Percentiles rank a stretch among this genome's conserved stretches.
Evolutionary conservation across 2,329 filamentous ascomycete species (phyloP).

Genomic region (Calonectria pauciramosa): DNA sequence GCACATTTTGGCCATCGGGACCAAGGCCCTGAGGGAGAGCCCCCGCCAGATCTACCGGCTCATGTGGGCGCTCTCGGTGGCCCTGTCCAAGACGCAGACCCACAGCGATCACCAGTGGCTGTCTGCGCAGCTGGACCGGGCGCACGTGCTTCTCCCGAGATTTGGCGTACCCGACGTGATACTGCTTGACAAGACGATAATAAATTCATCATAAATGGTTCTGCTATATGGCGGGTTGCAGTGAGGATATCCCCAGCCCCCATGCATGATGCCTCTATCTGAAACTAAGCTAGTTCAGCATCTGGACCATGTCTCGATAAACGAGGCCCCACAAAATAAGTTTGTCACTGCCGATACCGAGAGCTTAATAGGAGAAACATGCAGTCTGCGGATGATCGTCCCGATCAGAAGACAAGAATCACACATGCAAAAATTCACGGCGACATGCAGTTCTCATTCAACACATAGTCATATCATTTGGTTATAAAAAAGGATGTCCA

Average conservation of each 20-base stretch:
- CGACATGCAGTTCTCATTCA: not conserved
- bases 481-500: not conserved
- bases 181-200: not conserved
- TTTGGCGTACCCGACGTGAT: slow-evolving; percentile 35
- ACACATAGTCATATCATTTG: not conserved
- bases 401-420: too few relatives aligned
- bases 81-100: slow-evolving; percentile 20
- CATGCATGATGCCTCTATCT: not conserved
- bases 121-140: slow-evolving; percentile 26
- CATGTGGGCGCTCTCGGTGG: slow-evolving; percentile 42
- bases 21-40: slow-evolving; percentile 35
- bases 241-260: too few relatives aligned
- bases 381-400: too few relatives aligned
- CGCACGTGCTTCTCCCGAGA: slow-evolving; percentile 30
- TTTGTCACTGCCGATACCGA: not conserved
- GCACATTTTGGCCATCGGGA: slow-evolving; percentile 32
- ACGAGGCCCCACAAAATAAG: not conserved
- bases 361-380: not conserved
- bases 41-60: slow-evolving; percentile 37
- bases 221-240: too few relatives aligned
- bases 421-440: too few relatives aligned
- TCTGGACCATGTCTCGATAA: not conserved
- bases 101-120: slow-evolving; percentile 30
- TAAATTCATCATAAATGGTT: too few relatives aligned
- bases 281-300: not conserved